Base-by-base conservation (phyloP, 169 alveolate species). In the Plasmodium malariae region DNA sequence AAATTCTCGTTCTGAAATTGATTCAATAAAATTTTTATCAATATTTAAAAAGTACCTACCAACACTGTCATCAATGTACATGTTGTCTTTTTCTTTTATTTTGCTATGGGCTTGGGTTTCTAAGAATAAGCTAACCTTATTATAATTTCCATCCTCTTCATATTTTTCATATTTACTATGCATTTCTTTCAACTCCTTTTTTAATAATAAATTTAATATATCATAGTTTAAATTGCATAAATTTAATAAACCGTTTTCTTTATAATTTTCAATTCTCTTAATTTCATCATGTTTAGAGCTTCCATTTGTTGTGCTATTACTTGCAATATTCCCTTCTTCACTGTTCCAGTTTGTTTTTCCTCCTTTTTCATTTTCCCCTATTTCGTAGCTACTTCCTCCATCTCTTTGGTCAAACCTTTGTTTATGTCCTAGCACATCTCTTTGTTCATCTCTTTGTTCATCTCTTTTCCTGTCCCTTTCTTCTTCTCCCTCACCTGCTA, bases 221-320 rank as follows among this genome's bases (percentile, higher is more conserved):
- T 83, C 91, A 83, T 67, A 83, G 51, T 83, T 83, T 51, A 67
- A 65, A 45, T 83, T 68, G 70, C 80, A 83, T 70, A 83, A 51
- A 30, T 37, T 83, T 45, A 83, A 17, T 12, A 83, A 32, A 67
- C 54, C 54, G 40, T 83, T 67, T 49, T 11, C 57, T 43, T 83
- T 83, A 19, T 30, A 40, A 26, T 68, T 65, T 21, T 83, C 63
- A 51, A 83, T 83, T 34, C 91, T 17, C 11, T 65, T 51, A 49
- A 83, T 83, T 83, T 83, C 91, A 1, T 83, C 91, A 26, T 68
- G n/a, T 45, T 45, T 28, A 4, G 12, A 17, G 17, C 43, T 14
- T 21, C 65, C 26, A 14, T 45, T 40, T 28, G 24, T 7, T n/a
- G 28, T 21, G 1, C 3, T 48, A 11, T 49, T 17, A 0, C 34